Base-by-base conservation (phyloP, 2,329 filamentous ascomycete genomes). In the Neocucurbitaria cava region DNA sequence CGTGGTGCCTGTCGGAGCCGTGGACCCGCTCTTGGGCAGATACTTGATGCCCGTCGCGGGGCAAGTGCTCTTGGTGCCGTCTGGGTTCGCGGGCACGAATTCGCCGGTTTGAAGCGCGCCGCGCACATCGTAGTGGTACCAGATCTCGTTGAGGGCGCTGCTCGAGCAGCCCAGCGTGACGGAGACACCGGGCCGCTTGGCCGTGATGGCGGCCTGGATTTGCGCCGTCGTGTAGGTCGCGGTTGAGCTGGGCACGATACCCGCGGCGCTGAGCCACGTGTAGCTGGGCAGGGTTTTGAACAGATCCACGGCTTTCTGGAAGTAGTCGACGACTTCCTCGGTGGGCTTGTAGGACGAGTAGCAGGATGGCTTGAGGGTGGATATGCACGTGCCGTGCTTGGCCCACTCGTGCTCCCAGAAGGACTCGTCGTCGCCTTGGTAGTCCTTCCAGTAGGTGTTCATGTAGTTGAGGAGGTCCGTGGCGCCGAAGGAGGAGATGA, bases 311-410 rank as follows among this genome's bases (percentile, higher is more conserved):
- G 87, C 81, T 53, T 82, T 84, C 65, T 87, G 79, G 76, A 91
- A 91, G 76, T 85, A 92, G 69, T 89, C 87, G 11, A 85, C 82
- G 0, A 87, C 86, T 66, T 91, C 89, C 56, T 89, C 81, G 10
- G 83, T 83, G 0, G 82, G 74, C 50, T 80, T 74, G 65, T 84
- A 83, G 51, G 82, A 76, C 33, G 78, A 77, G 76, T 90, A 91
- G 80, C 89, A 91, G 18, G 76, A 68, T 0, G 87, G 83, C 2
- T 87, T 77, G 41, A 91, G 82, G 0, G 89, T 91, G 69, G 85
- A 87, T 66, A 91, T 86, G 76, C 89, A 91, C 11, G 88, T 90
- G 28, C 89, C 89, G 71, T 91, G 88, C 72, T 89, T 90, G 72
- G 82, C 81, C 84, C 87, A 91, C 69, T 91, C 88, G 74, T 89